Conservation (phyloP, 2,329 filamentous ascomycete species). For the Hypoxylon sp. region DNA sequence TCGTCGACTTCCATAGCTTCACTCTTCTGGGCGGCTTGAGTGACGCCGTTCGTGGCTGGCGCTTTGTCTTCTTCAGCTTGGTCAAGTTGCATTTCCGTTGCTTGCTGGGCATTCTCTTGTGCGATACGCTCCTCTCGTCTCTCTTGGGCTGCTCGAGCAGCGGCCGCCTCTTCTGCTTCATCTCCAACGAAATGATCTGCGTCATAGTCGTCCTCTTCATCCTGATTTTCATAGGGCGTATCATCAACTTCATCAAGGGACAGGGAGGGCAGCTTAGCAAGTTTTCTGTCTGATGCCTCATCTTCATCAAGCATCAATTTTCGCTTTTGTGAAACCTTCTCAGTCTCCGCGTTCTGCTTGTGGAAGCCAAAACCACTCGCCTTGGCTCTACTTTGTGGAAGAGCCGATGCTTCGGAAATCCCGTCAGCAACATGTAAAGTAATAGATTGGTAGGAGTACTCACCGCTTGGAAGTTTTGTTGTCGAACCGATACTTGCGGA, state of each 20-base stretch:
- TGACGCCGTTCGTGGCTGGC: slow-evolving; percentile 47
- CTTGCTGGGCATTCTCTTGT: slow-evolving; percentile 66
- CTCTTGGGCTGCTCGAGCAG: slow-evolving; percentile 87
- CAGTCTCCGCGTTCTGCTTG: slow-evolving; percentile 74
- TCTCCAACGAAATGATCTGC: slow-evolving; percentile 83
- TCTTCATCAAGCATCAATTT: slow-evolving; percentile 91
- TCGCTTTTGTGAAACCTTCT: slow-evolving; percentile 78
- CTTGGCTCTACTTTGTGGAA: slow-evolving; percentile 79
- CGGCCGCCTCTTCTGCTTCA: slow-evolving; percentile 90
- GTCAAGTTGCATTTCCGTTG: slow-evolving; percentile 59
- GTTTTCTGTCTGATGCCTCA: slow-evolving; percentile 86
- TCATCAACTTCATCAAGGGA: slow-evolving; percentile 75
- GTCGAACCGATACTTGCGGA: slow-evolving; percentile 55
- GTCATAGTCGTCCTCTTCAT: slow-evolving; percentile 77
- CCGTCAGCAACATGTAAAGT: slow-evolving; percentile 47
- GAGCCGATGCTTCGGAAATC: slow-evolving; percentile 62
- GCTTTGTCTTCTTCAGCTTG: slow-evolving; percentile 48
- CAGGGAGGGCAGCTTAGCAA: slow-evolving; percentile 89
- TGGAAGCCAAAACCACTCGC: slow-evolving; percentile 87
- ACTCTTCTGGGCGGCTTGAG: slow-evolving; percentile 44
- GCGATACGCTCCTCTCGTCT: slow-evolving; percentile 79
- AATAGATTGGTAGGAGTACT: slow-evolving; percentile 36
- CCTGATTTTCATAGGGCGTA: slow-evolving; percentile 72
- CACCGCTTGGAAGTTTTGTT: slow-evolving; percentile 57
- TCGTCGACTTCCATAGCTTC: slow-evolving; percentile 73